These are phyloP conservation scores for Calonectria honghensis DNA, from an alignment of 2,329 filamentous ascomycete species.

Conservation along the genomic window DNA sequence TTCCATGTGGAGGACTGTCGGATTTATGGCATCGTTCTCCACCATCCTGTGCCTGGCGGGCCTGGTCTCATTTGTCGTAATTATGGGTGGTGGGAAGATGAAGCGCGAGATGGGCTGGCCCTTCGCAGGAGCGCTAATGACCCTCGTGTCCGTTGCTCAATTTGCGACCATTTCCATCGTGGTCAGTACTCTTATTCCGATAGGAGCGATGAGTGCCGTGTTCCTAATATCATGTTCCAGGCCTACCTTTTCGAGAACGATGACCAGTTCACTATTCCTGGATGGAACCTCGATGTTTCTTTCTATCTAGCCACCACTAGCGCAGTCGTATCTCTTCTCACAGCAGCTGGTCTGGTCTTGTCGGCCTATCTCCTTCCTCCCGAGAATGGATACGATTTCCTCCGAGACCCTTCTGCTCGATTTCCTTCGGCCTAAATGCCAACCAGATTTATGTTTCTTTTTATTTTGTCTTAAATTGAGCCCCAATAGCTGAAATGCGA, in stretches of 20 bases:
- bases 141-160: slow-evolving; percentile 80
- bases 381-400: slow-evolving; percentile 90
- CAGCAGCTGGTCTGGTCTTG: slow-evolving; percentile 75
- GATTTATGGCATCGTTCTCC: slow-evolving; percentile 90
- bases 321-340: slow-evolving; percentile 70
- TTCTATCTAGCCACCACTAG: slow-evolving; percentile 82
- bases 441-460: not conserved
- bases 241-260: slow-evolving; percentile 90
- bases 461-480: not conserved
- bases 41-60: slow-evolving; percentile 88
- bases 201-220: too few species aligned
- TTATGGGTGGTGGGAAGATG: slow-evolving; percentile 86
- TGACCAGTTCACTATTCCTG: slow-evolving; percentile 85
- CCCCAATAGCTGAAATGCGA: slow-evolving; percentile 27
- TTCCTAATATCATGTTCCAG: slow-evolving; percentile 65
- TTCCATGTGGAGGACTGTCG: slow-evolving; percentile 91
- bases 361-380: slow-evolving; percentile 83
- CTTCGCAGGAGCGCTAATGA: slow-evolving; percentile 79
- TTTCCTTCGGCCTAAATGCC: slow-evolving; percentile 4
- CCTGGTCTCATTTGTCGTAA: slow-evolving; percentile 85
- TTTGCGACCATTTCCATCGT: slow-evolving; percentile 87
- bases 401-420: slow-evolving; percentile 70
- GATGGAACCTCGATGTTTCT: slow-evolving; percentile 87
- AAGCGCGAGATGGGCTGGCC: slow-evolving; percentile 90
- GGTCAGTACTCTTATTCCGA: slow-evolving; percentile 71